Evolutionary conservation across 495 filamentous ascomycete genomes (phyloP).

Genomic region (Entonaema liquescens): DNA sequence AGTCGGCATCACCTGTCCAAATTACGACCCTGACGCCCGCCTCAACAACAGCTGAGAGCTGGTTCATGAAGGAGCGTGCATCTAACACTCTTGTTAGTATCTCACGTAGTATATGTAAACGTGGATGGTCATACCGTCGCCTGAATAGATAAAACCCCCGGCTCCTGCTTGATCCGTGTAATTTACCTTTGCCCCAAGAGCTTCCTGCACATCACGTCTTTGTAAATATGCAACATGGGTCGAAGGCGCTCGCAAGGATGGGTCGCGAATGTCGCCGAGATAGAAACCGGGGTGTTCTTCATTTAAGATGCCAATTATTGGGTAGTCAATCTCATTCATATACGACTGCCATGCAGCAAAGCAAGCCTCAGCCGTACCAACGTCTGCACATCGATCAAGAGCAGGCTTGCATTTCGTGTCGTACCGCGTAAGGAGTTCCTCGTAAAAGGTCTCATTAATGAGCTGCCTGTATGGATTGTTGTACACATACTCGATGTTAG

Average conservation of each 20-base stretch:
- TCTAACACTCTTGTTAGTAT: not conserved
- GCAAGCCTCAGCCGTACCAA: not conserved
- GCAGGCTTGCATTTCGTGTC: slow-evolving; percentile 53
- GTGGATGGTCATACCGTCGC: not conserved
- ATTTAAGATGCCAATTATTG: slow-evolving; percentile 27
- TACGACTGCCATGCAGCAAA: not conserved
- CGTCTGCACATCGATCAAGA: slow-evolving; percentile 47
- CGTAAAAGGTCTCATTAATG: slow-evolving; percentile 55
- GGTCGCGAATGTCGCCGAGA: slow-evolving; percentile 61
- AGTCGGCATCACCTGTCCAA: not conserved
- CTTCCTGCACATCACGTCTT: slow-evolving; percentile 43
- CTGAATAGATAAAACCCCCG: not conserved
- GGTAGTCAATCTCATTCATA: not conserved
- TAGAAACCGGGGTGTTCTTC: slow-evolving; percentile 49
- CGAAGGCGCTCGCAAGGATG: slow-evolving; percentile 55
- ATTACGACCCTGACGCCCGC: not conserved
- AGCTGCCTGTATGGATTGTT: slow-evolving; percentile 63
- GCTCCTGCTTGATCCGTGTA: not conserved
- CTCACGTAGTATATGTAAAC: not conserved
- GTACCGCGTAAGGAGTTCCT: slow-evolving; percentile 51
- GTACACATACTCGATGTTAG: slow-evolving; percentile 61
- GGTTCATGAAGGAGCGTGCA: not conserved
- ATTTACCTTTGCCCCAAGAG: not conserved
- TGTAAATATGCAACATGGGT: slow-evolving; percentile 59
- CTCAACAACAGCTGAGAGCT: not conserved